These are phyloP conservation scores for Potentilla sterilis DNA, from an alignment of 306 rosid genomes.

Conservation along the genomic window DNA sequence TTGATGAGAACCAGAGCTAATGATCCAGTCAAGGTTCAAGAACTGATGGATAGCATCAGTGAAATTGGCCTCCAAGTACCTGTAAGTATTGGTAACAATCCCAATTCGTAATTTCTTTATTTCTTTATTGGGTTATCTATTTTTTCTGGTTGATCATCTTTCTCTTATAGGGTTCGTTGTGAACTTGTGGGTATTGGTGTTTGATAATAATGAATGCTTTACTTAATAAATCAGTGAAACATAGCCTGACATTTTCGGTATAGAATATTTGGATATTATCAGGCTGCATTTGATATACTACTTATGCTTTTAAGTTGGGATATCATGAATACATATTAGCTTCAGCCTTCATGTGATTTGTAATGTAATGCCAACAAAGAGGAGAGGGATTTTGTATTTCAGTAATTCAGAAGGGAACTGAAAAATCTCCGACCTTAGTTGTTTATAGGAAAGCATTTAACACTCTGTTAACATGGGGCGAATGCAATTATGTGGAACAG, in stretches of 20 bases:
- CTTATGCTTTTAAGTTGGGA: background rate
- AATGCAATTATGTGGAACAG: background rate
- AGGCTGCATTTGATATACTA: background rate
- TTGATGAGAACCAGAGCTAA: slow-evolving; percentile 84
- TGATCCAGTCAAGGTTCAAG: slow-evolving; percentile 67
- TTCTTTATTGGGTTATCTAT: background rate
- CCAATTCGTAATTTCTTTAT: slow-evolving; percentile 1
- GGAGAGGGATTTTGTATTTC: background rate
- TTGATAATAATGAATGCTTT: background rate
- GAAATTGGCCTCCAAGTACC: slow-evolving; percentile 95
- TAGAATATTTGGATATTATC: background rate
- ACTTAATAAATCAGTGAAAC: background rate
- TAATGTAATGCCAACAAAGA: too few species aligned
- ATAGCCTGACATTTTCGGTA: background rate
- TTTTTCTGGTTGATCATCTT: background rate
- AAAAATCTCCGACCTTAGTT: background rate
- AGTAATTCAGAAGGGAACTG: background rate
- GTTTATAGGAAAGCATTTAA: background rate
- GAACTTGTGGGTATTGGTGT: background rate
- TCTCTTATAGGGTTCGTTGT: background rate
- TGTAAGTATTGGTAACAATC: slow-evolving; percentile 37
- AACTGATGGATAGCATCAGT: slow-evolving; percentile 79
- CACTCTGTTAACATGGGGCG: background rate
- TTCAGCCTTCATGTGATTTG: too few species aligned
- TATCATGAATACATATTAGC: too few species aligned